Conservation (phyloP, 257 asterid species). For the Solanum tacnaense region DNA sequence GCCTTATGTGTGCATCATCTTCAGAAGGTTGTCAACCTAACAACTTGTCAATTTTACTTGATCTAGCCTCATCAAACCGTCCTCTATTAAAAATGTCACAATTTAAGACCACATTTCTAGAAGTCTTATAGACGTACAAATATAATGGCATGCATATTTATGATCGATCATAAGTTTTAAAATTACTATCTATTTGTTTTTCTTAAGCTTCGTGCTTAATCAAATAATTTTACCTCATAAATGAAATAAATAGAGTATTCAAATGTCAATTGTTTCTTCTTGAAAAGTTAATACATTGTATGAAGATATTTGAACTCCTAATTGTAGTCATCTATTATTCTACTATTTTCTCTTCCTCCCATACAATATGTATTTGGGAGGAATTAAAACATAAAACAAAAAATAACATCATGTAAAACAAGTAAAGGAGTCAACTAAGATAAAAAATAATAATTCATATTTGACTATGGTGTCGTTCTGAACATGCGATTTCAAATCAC, state of each 20-base stretch:
- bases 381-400: neutral
- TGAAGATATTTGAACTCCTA: too few relatives aligned
- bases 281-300: too few relatives aligned
- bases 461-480: neutral
- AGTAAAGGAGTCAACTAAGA: neutral
- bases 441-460: neutral
- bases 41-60: neutral
- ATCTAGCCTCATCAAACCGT: neutral
- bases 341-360: too few relatives aligned
- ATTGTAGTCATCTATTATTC: too few relatives aligned
- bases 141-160: neutral
- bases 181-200: too few relatives aligned
- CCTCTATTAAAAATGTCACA: neutral
- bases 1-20: neutral
- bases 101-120: neutral
- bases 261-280: too few relatives aligned
- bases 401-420: neutral
- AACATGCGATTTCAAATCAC: neutral
- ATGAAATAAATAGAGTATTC: too few relatives aligned
- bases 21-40: neutral
- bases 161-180: too few relatives aligned
- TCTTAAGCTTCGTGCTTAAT: too few relatives aligned
- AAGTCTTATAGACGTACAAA: neutral
- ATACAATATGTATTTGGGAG: neutral
- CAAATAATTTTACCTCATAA: too few relatives aligned